Conservation (phyloP, 768 basidiomycete genomes). For the Calvatia gigantea region DNA sequence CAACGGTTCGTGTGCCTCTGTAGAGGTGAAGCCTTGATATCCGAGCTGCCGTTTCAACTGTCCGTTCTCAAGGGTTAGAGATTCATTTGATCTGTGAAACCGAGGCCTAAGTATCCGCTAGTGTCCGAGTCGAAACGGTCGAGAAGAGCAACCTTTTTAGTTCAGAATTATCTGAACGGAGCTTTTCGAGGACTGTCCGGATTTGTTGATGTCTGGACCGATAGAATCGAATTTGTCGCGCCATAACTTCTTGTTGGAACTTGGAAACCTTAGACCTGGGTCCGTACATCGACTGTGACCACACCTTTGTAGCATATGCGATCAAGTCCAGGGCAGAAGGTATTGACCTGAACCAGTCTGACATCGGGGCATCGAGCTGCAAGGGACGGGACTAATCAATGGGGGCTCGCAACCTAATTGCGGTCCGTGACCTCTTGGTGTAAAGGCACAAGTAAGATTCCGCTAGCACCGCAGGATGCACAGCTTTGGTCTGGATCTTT, state of each 20-base stretch:
- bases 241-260: conserved; percentile 81
- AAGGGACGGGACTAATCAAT: not conserved
- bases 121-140: conserved; percentile 9
- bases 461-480: conserved; percentile 57
- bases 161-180: conserved; percentile 48
- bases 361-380: conserved; percentile 80
- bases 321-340: conserved; percentile 60
- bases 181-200: conserved; percentile 45
- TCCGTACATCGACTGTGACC: not conserved
- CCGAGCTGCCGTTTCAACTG: conserved; percentile 38
- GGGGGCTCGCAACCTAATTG: not conserved
- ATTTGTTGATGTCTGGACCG: conserved; percentile 56
- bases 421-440: conserved; percentile 59
- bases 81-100: conserved; percentile 43
- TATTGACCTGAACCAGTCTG: conserved; percentile 72
- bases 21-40: conserved; percentile 19
- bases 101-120: conserved; percentile 3
- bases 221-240: conserved; percentile 62
- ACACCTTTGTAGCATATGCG: conserved; percentile 66
- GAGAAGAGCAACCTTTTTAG: conserved; percentile 48
- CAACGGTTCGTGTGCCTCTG: conserved; percentile 27
- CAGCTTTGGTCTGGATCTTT: conserved; percentile 79
- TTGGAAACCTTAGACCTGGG: conserved; percentile 21
- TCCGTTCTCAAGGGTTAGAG: conserved; percentile 46
- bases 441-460: conserved; percentile 67